Base-by-base conservation (phyloP, 1,284 basidiomycete genomes). In the Tilletia walkeri region DNA sequence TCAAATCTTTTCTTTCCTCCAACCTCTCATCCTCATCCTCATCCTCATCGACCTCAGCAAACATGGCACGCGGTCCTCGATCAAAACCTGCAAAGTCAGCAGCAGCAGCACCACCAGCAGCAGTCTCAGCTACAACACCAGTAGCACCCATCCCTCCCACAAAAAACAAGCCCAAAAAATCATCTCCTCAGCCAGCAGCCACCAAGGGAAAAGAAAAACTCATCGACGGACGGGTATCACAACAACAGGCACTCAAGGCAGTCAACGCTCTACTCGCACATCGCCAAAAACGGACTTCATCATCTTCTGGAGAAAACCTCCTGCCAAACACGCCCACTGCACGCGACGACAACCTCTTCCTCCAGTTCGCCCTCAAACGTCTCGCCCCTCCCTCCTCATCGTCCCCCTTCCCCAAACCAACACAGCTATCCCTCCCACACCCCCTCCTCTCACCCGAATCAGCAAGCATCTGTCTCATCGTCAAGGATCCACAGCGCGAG, bases 401-500 rank as follows among this genome's bases (percentile, higher is more conserved):
- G 12, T 20, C 66, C 18, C 59, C 59, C 30, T 63, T 63, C 34
- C 30, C 59, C 38, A 63, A 63, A 16, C 59, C 59, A 34, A n/a
- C 36, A 50, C 41, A 38, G 53, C 36, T 72, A 66, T 89, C 91
- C 36, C 87, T 97, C 65, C 89, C 88, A 53, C 88, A 95, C 84
- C 90, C 95, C 1, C 86, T 92, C 72, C 59, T 63, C 80, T 93
- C 91, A 86, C 94, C 90, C 16, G 89, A 90, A 69, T 88, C 88
- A 10, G 89, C 89, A 3, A 85, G 90, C 16, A 88, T 98, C 66
- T 98, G 95, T 84, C 87, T 99, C 68, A 90, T 99, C 83, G 91
- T 91, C 67, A 98, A 98, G 85, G 93, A 96, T 84, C 95, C 96
- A 7, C 95, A 98, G 83, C 86, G 95, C 69, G 88, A 94, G 83